phyloP scores from a whole-genome alignment of 805 yeast species.

The Spathaspora gorwiae region DNA sequence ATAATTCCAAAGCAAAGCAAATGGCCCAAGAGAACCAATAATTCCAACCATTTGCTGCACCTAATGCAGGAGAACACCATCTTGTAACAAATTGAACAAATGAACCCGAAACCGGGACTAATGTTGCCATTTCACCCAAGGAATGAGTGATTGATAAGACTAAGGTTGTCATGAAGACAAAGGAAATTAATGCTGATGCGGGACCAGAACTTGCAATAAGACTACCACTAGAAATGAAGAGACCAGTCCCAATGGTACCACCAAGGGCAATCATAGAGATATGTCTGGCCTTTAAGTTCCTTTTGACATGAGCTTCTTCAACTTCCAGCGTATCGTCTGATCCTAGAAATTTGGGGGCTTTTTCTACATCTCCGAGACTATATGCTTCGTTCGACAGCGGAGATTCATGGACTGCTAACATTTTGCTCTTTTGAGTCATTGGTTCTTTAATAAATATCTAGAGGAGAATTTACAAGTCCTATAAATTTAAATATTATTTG shows the following conservation, averaged over 20 bases:
- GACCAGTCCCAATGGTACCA: slow-evolving; percentile 77
- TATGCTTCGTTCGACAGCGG: too few relatives aligned
- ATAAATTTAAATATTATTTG: too few relatives aligned
- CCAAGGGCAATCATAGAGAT: slow-evolving; percentile 75
- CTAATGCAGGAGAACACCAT: slow-evolving; percentile 66
- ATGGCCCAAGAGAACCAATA: slow-evolving; percentile 79
- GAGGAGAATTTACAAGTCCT: too few relatives aligned
- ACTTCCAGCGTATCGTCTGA: not conserved
- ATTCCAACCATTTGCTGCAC: slow-evolving; percentile 68
- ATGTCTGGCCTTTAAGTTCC: slow-evolving; percentile 62
- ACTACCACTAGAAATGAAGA: slow-evolving; percentile 59
- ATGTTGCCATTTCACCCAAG: slow-evolving; percentile 79
- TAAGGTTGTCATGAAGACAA: slow-evolving; percentile 58
- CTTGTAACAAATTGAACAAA: slow-evolving; percentile 66
- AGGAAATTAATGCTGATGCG: slow-evolving; percentile 60
- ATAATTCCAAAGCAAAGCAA: slow-evolving; percentile 69
- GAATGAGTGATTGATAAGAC: slow-evolving; percentile 66
- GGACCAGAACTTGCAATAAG: slow-evolving; percentile 55
- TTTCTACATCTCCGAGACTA: not conserved
- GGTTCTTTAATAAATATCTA: too few relatives aligned
- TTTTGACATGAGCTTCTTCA: slow-evolving; percentile 38
- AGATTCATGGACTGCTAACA: too few relatives aligned
- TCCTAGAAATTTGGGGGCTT: not conserved
- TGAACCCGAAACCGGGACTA: slow-evolving; percentile 64
- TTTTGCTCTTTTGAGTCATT: too few relatives aligned